A percentile compares a stretch with the other conserved stretches of the same genome.
These are phyloP conservation scores for Annulohypoxylon truncatum DNA, from an alignment of 2,329 filamentous ascomycete species.

Conservation along the genomic window DNA sequence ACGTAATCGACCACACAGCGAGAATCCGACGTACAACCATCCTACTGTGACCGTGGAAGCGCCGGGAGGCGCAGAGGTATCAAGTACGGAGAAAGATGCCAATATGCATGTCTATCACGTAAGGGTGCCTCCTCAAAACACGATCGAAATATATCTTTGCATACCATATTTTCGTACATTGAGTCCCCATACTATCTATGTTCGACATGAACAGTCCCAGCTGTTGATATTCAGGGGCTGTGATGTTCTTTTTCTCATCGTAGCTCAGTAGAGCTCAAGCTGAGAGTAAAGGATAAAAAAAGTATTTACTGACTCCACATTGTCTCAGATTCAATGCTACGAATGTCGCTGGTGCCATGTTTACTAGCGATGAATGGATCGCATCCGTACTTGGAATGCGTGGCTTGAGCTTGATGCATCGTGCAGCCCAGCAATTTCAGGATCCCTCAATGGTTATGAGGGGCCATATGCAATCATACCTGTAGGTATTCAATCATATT, in stretches of 20 bases:
- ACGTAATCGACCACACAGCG: conserved; percentile 43
- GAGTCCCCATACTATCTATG: not conserved
- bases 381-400: conserved; percentile 25
- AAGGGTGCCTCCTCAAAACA: conserved; percentile 7
- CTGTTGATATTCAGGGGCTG: conserved; percentile 5
- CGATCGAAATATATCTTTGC: conserved; percentile 11
- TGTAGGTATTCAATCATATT: not conserved
- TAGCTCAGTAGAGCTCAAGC: conserved; percentile 2
- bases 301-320: conserved; percentile 4
- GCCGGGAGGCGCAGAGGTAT: conserved; percentile 4
- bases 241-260: not conserved
- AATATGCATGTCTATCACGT: conserved; percentile 24
- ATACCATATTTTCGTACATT: conserved; percentile 1
- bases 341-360: conserved; percentile 1
- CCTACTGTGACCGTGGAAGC: conserved; percentile 22
- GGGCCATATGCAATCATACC: conserved; percentile 4
- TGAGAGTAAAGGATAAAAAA: conserved; percentile 1
- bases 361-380: not conserved
- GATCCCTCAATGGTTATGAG: conserved; percentile 29
- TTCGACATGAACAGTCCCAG: not conserved
- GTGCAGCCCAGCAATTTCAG: conserved; percentile 25
- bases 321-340: conserved; percentile 9
- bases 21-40: conserved; percentile 11
- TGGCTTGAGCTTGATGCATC: conserved; percentile 22
- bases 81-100: not conserved